Evolutionary conservation across 257 asterid species (phyloP).

Genomic region (Solanum gandarillasii): DNA sequence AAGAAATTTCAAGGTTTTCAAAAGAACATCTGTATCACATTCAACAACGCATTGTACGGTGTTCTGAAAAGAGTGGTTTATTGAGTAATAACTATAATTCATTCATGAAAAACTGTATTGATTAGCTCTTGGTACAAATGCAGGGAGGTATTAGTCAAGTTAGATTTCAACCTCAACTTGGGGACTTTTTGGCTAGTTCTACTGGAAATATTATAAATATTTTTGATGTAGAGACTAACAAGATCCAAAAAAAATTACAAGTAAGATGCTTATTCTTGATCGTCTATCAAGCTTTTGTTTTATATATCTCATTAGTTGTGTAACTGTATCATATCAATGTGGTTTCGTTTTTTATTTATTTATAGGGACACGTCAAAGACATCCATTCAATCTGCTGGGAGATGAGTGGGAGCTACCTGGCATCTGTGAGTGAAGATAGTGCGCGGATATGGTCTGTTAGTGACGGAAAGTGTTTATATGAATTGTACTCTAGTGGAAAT

Average conservation of each 20-base stretch:
- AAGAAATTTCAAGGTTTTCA: background rate
- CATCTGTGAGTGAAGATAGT: constrained; percentile 33
- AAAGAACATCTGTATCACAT: background rate
- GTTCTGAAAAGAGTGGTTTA: background rate
- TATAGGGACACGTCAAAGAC: constrained; percentile 31
- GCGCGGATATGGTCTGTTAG: constrained; percentile 26
- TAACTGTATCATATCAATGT: background rate
- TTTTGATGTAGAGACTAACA: constrained; percentile 28
- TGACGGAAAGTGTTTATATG: constrained; percentile 14
- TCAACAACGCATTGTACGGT: background rate
- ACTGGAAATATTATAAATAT: constrained; percentile 25
- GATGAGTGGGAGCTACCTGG: constrained; percentile 21
- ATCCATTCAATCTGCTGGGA: constrained; percentile 31
- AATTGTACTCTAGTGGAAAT: constrained; percentile 12
- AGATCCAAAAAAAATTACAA: constrained; percentile 9
- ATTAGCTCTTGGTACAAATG: background rate
- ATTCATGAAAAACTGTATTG: background rate
- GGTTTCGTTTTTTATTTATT: background rate
- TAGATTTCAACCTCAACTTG: constrained; percentile 33
- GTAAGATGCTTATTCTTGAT: constrained; percentile 7
- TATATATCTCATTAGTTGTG: background rate
- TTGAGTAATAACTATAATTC: background rate
- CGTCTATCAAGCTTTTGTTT: background rate
- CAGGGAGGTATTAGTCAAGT: constrained; percentile 36
- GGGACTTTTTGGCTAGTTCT: constrained; percentile 27